phyloP scores from a whole-genome alignment of 192 early-diverging fungal species.

The Rhizophagus clarus region DNA sequence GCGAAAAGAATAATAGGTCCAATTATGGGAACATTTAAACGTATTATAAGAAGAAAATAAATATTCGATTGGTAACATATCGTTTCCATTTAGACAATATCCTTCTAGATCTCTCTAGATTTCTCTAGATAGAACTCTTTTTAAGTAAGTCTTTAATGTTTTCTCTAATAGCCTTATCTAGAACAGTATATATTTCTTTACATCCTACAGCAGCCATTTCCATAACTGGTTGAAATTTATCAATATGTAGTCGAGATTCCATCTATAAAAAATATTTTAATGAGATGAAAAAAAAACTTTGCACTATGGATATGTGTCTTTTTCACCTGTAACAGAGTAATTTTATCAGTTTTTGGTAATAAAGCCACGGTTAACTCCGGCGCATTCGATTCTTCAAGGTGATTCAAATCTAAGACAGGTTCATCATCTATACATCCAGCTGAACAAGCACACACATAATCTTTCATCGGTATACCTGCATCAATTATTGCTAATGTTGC shows the following conservation, averaged over 20 bases:
- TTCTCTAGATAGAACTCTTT: slow-evolving; percentile 30
- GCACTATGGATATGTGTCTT: too few relatives aligned
- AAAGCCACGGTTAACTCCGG: slow-evolving; percentile 89
- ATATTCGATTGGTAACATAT: too few relatives aligned
- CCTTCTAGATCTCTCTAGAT: too few relatives aligned
- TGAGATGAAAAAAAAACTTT: not conserved
- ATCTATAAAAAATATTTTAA: slow-evolving; percentile 50
- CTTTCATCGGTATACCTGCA: slow-evolving; percentile 79
- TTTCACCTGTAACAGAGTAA: slow-evolving; percentile 74
- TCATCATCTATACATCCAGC: slow-evolving; percentile 82
- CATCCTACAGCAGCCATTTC: slow-evolving; percentile 72
- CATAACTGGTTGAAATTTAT: slow-evolving; percentile 68
- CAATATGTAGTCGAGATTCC: slow-evolving; percentile 87
- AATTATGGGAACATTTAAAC: slow-evolving; percentile 38
- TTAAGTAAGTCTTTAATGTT: slow-evolving; percentile 49
- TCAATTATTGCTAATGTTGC: slow-evolving; percentile 82
- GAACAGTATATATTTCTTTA: slow-evolving; percentile 57
- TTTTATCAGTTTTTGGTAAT: slow-evolving; percentile 79
- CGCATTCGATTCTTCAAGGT: slow-evolving; percentile 82
- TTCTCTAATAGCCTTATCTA: slow-evolving; percentile 65
- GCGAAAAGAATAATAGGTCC: slow-evolving; percentile 57
- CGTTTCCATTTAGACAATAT: too few relatives aligned
- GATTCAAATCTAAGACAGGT: slow-evolving; percentile 81
- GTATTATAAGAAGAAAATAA: not conserved
- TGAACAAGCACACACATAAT: slow-evolving; percentile 86